Conservation (phyloP, 1,284 basidiomycete genomes). For the Phylloboletellus chloephorus region DNA sequence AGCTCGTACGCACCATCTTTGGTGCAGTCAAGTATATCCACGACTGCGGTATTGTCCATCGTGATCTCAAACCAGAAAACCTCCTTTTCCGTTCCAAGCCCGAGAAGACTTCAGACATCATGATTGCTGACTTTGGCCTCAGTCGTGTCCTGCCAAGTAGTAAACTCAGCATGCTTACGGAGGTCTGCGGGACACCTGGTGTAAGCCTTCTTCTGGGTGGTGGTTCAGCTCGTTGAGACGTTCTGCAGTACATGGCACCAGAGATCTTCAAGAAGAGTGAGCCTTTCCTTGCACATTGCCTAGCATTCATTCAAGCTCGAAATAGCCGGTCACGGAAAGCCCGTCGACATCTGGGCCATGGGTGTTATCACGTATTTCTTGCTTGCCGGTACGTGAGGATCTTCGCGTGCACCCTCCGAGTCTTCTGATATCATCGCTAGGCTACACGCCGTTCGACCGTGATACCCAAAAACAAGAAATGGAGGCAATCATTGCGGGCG, state of each 20-base stretch:
- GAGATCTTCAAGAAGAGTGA: slow-evolving; percentile 94
- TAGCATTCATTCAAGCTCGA: slow-evolving; percentile 2
- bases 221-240: slow-evolving; percentile 11
- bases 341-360: slow-evolving; percentile 97
- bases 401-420: neutral
- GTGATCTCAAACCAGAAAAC: slow-evolving; percentile 97
- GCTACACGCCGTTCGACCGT: slow-evolving; percentile 92
- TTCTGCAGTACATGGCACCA: slow-evolving; percentile 86
- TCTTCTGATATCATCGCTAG: slow-evolving; percentile 12
- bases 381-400: slow-evolving; percentile 52
- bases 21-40: slow-evolving; percentile 91
- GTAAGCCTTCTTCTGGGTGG: slow-evolving; percentile 34
- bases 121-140: slow-evolving; percentile 97
- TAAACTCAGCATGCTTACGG: slow-evolving; percentile 84
- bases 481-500: slow-evolving; percentile 89
- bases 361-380: slow-evolving; percentile 96
- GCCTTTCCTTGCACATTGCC: slow-evolving; percentile 21
- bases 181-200: slow-evolving; percentile 91
- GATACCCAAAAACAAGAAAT: slow-evolving; percentile 85
- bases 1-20: slow-evolving; percentile 83
- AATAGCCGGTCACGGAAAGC: slow-evolving; percentile 86
- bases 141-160: slow-evolving; percentile 87
- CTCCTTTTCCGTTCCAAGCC: slow-evolving; percentile 87
- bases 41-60: slow-evolving; percentile 90
- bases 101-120: slow-evolving; percentile 86